Base-by-base conservation (phyloP, 345 rosid species). In the Citrus reticulata region DNA sequence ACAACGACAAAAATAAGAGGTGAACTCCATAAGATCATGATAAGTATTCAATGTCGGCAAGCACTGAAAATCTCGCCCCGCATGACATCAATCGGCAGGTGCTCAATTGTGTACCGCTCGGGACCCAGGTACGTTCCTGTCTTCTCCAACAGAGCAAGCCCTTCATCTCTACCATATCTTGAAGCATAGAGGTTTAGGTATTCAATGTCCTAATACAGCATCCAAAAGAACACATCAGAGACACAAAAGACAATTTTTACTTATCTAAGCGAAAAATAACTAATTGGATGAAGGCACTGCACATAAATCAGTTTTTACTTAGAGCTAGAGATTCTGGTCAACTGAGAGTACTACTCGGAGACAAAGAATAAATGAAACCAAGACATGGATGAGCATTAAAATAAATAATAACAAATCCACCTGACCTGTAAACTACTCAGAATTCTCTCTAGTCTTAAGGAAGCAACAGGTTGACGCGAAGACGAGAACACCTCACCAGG, bases 401-500 rank as follows among this genome's bases (percentile, higher is more conserved):
- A 55, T 4, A 34, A 58, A 69, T 67, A 72, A 70, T 19, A 27
- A 61, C 27, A 34, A 49, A 64, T 11, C n/a, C 55, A 46, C 34
- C 87, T 79, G 77, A 93, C 98, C 97, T 94, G 99, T 84, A 91
- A 82, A 78, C 99, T 95, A 77, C 98, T 90, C 61, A 94, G 98
- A 75, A 94, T 89, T 58, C 99, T 97, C 84, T 96, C 99, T 7
- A 93, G 88, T 86, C 95, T 88, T 27, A 89, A 83, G 9, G 99
- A 96, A 79, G 98, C 99, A 63, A 96, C 93, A 0, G 97, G 98
- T 78, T 94, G 87, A 54, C 64, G 83, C 20, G 94, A 96, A 30
- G 94, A 89, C 13, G 99, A 94, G 85, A 96, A 96, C 75, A 93
- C 99, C 88, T 93, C 91, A 29, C 99, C 98, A 2, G 98, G 98